Conservation (phyloP, 352 stramenopile species). For the Blastocystis sp. region DNA sequence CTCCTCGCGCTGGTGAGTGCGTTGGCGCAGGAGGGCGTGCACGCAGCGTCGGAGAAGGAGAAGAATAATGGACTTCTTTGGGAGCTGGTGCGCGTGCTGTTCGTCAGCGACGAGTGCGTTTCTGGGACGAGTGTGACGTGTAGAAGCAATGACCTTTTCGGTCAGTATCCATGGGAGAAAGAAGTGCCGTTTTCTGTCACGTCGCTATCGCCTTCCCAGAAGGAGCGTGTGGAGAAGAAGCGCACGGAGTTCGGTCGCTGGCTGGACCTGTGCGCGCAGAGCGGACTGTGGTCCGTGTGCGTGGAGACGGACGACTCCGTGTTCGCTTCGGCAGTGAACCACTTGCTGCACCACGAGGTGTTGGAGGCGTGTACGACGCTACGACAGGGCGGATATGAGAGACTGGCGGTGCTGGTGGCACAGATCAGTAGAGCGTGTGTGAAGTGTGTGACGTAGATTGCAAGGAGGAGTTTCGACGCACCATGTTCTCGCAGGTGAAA, state of each 20-base stretch:
- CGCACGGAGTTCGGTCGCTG: background rate
- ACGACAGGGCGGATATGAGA: constrained; percentile 4
- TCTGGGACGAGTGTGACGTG: too few relatives aligned
- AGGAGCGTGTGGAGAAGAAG: background rate
- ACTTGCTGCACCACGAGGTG: constrained; percentile 25
- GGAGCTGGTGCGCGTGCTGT: constrained; percentile 19
- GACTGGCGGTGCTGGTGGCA: constrained; percentile 35
- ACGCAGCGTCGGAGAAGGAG: background rate
- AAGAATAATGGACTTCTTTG: background rate
- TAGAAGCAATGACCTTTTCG: background rate
- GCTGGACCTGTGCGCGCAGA: background rate
- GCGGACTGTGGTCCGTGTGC: background rate
- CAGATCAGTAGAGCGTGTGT: constrained; percentile 23
- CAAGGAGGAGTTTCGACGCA: constrained; percentile 11
- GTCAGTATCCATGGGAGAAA: background rate
- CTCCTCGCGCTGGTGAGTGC: background rate
- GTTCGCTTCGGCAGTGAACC: background rate
- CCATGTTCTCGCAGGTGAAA: constrained; percentile 2
- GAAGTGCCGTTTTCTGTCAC: background rate
- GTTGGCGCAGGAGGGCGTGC: background rate
- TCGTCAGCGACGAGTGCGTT: background rate
- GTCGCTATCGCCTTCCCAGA: background rate
- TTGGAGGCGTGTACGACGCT: constrained; percentile 2
- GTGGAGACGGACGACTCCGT: background rate
- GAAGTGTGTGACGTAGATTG: constrained; percentile 7